Percentiles rank a stretch among this genome's conserved stretches.
These are phyloP conservation scores for Talaromyces islandicus DNA, from an alignment of 2,329 filamentous ascomycete species.

Conservation along the genomic window DNA sequence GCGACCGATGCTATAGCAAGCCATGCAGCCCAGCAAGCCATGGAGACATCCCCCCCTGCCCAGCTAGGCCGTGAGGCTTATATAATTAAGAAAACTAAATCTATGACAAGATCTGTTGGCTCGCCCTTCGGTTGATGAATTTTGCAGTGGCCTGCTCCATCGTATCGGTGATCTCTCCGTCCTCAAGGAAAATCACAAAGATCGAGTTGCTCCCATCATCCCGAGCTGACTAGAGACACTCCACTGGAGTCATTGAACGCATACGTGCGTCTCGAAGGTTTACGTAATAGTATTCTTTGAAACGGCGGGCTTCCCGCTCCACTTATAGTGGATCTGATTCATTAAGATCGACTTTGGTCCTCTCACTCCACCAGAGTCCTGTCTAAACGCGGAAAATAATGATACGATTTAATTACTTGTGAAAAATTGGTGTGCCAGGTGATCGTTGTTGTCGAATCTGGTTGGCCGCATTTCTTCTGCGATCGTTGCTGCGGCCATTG, in stretches of 20 bases:
- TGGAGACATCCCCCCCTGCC: background rate
- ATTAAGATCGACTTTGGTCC: background rate
- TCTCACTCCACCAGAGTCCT: background rate
- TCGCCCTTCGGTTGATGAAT: background rate
- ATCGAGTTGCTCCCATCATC: slow-evolving; percentile 14
- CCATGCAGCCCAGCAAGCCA: background rate
- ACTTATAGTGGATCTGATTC: slow-evolving; percentile 7
- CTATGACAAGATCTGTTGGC: background rate
- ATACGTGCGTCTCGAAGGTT: slow-evolving; percentile 9
- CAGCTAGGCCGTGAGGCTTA: background rate
- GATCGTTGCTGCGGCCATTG: background rate
- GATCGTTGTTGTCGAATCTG: background rate
- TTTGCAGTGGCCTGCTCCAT: background rate
- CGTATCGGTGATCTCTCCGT: background rate
- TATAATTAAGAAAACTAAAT: background rate
- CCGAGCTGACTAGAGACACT: slow-evolving; percentile 16
- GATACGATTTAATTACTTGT: background rate
- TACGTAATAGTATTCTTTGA: slow-evolving; percentile 14
- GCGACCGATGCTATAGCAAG: background rate
- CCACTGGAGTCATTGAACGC: slow-evolving; percentile 9
- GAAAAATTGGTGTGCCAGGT: background rate
- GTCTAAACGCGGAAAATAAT: background rate
- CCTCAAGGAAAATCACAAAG: slow-evolving; percentile 13
- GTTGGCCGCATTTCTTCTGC: background rate
- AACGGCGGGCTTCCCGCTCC: slow-evolving; percentile 9